Conservation (phyloP, 2,329 filamentous ascomycete species). For the Beauveria scarabaeidicola region DNA sequence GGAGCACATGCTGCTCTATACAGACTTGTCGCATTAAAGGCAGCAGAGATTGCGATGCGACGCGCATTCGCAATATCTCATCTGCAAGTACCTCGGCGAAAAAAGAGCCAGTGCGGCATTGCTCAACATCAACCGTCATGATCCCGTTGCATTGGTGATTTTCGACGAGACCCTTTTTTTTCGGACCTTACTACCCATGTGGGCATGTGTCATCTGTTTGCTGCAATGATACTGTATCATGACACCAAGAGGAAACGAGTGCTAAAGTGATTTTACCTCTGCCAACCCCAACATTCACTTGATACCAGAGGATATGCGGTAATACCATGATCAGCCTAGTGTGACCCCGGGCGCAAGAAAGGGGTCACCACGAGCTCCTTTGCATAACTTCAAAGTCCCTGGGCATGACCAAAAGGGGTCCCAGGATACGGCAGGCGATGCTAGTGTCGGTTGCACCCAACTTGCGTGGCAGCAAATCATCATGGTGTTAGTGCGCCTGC, state of each 20-base stretch:
- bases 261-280: neutral
- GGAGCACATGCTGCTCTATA: neutral
- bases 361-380: no score
- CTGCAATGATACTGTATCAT: conserved; percentile 1
- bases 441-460: neutral
- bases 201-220: neutral
- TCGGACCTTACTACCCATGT: no score
- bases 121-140: no score
- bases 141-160: no score
- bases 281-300: neutral
- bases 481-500: neutral
- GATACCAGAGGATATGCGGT: neutral
- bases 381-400: neutral
- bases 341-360: neutral
- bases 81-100: neutral
- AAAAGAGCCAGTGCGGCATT: neutral
- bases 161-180: no score
- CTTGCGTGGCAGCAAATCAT: neutral
- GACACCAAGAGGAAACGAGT: neutral
- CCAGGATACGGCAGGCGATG: neutral
- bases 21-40: neutral
- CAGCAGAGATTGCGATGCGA: no score
- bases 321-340: neutral
- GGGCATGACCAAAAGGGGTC: neutral
- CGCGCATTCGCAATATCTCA: neutral